phyloP scores from a whole-genome alignment of 1,284 basidiomycete genomes.

The Takashimella tepidaria region DNA sequence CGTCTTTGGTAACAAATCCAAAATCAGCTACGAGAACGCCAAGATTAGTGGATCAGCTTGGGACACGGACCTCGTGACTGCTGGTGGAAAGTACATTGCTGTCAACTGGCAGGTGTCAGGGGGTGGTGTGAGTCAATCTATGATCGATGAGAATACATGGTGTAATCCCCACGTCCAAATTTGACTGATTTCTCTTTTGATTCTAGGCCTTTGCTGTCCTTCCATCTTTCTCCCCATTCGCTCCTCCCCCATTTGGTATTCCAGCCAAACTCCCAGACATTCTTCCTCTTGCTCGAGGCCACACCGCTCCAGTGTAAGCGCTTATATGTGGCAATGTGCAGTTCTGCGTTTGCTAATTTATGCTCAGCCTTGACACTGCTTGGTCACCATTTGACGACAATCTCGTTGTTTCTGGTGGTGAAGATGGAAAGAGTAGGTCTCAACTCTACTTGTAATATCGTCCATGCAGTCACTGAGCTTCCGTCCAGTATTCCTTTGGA shows the following conservation, averaged over 20 bases:
- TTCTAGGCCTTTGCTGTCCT: constrained; percentile 76
- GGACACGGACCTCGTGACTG: constrained; percentile 91
- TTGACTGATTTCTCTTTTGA: neutral
- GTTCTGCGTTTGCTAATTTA: constrained; percentile 28
- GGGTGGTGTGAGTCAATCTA: constrained; percentile 58
- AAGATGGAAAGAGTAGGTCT: constrained; percentile 77
- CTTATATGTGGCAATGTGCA: neutral
- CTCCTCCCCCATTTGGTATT: constrained; percentile 53
- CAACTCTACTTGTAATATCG: neutral
- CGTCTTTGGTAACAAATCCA: constrained; percentile 78
- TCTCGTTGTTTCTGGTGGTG: constrained; percentile 81
- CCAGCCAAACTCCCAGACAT: constrained; percentile 84
- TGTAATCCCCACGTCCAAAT: too few species aligned
- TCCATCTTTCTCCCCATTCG: constrained; percentile 73
- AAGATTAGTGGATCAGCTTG: constrained; percentile 85
- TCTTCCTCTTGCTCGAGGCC: constrained; percentile 82
- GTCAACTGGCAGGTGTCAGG: constrained; percentile 95
- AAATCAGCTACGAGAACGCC: constrained; percentile 83
- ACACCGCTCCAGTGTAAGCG: constrained; percentile 49
- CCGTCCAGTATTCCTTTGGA: constrained; percentile 80
- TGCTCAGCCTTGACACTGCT: constrained; percentile 85
- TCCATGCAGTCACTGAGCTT: too few species aligned
- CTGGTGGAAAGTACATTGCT: constrained; percentile 57
- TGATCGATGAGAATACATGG: neutral
- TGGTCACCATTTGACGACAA: constrained; percentile 94